Evolutionary conservation across 306 rosid species (phyloP), one percentile per base, ranked within the genome.

Genomic region (Pachyrhizus erosus): DNA sequence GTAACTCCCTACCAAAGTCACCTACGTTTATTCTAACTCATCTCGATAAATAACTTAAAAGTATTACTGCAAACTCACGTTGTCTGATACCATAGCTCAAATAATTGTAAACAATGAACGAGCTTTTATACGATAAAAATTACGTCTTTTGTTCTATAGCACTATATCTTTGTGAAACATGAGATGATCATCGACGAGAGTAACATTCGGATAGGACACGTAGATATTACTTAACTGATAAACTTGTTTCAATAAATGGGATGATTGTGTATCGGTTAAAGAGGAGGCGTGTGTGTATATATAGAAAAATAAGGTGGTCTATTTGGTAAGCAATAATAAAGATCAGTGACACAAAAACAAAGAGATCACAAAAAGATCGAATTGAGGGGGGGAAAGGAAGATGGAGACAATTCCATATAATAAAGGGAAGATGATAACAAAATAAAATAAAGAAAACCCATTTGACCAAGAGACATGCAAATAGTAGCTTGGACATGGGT

Each of bases 381-480:
- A 45, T 42, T 21, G 23, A 45, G 3, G 14, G 54, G 9, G 7
- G 46, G 45, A 70, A 70, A 46, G 39, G 42, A 70, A 43, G 76
- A 70, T 34, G 40, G 40, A 45, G 76, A 46, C 76, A 45, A 45
- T 70, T 45, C 23, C 29, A 14, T 70, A 70, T 42, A 43, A 70
- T 43, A 70, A 70, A 46, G 74, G 54, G 33, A 21, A 69, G 74
- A 40, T 43, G 75, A 42, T 42, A n/a, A n/a, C n/a, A n/a, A n/a
- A n/a, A n/a, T n/a, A 21, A 43, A 68, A 18, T 2, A 55, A 21
- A 5, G 20, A 20, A 2, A 4, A 29, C 0, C 0, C 23, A 43
- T 27, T 26, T 26, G 42, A 48, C 26, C 24, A 27, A 46, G 24
- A 46, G 18, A 15, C n/a, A 48, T 12, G 82, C 34, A 51, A 64